Percentiles rank a stretch among this genome's conserved stretches.
Evolutionary conservation across 2,329 filamentous ascomycete genomes (phyloP).

Genomic region (Zalaria obscura): DNA sequence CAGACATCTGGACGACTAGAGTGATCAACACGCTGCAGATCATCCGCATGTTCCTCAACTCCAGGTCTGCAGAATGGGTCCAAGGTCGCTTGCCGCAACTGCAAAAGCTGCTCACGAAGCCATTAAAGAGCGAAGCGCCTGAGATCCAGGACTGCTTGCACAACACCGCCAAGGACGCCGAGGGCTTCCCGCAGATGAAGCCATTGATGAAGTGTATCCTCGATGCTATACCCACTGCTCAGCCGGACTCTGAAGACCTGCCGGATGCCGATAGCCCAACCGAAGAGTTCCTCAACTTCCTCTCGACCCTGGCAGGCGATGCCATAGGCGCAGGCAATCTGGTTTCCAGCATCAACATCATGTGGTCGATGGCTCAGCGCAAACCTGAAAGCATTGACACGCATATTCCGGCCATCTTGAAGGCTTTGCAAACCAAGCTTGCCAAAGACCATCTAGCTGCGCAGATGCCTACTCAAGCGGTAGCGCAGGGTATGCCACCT

Average conservation of each 20-base stretch:
- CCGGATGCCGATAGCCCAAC: constrained; percentile 57
- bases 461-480: constrained; percentile 44
- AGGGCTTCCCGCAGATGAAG: constrained; percentile 46
- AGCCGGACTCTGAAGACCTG: constrained; percentile 59
- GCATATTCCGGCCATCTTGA: constrained; percentile 81
- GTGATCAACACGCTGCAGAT: constrained; percentile 93
- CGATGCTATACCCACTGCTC: constrained; percentile 72
- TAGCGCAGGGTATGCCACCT: constrained; percentile 23
- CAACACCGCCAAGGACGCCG: constrained; percentile 53
- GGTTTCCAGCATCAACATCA: constrained; percentile 76
- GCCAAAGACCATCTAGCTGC: constrained; percentile 81
- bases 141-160: constrained; percentile 92
- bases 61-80: constrained; percentile 85
- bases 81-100: constrained; percentile 60
- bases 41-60: constrained; percentile 74
- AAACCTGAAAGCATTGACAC: constrained; percentile 79
- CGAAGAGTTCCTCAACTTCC: constrained; percentile 73
- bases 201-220: constrained; percentile 72
- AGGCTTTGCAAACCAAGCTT: constrained; percentile 80
- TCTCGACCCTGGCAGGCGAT: constrained; percentile 79
- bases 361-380: constrained; percentile 81
- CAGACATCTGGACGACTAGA: constrained; percentile 64
- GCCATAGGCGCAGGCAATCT: constrained; percentile 29
- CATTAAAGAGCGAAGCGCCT: constrained; percentile 71
- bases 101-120: constrained; percentile 82